Conservation (phyloP, 2,329 filamentous ascomycete genomes). For the Diaporthe ampelina region DNA sequence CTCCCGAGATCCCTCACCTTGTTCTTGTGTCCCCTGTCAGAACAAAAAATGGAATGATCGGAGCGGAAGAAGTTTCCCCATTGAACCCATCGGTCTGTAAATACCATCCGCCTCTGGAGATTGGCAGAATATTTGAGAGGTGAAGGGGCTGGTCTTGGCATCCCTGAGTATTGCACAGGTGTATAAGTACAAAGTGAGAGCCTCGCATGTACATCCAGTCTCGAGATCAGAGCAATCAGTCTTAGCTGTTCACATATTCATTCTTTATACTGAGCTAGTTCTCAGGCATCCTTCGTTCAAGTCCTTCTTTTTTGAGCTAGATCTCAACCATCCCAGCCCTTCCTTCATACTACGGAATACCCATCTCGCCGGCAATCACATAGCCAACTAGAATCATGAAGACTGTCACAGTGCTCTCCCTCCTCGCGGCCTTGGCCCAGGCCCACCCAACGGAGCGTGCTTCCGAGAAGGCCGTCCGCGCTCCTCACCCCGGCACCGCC, state of each 20-base stretch:
- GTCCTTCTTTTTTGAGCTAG: conserved; percentile 15
- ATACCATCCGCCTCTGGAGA: not conserved
- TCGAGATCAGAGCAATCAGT: conserved; percentile 9
- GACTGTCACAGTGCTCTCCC: conserved; percentile 12
- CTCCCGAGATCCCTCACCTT: not conserved
- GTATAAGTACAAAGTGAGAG: conserved; percentile 16
- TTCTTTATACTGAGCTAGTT: conserved; percentile 22
- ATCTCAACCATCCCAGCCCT: not conserved
- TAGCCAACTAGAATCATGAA: conserved; percentile 1
- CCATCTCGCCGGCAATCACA: not conserved
- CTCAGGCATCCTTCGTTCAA: conserved; percentile 16
- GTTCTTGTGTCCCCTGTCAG: not conserved
- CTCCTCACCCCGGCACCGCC: conserved; percentile 9
- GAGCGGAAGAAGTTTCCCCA: conserved; percentile 1
- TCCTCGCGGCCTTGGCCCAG: conserved; percentile 10
- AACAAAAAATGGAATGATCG: conserved; percentile 4
- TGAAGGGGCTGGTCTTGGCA: not conserved
- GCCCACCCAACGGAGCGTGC: not conserved
- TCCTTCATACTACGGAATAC: not conserved
- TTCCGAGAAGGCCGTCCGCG: conserved; percentile 11
- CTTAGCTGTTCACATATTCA: conserved; percentile 22
- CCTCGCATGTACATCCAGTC: not conserved
- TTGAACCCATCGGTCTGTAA: not conserved
- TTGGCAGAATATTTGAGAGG: conserved; percentile 12
- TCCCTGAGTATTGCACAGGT: not conserved